Percentiles rank a stretch among this genome's conserved stretches.
Evolutionary conservation across 1,284 basidiomycete species (phyloP).

Genomic region (Rhodotorula sp.): DNA sequence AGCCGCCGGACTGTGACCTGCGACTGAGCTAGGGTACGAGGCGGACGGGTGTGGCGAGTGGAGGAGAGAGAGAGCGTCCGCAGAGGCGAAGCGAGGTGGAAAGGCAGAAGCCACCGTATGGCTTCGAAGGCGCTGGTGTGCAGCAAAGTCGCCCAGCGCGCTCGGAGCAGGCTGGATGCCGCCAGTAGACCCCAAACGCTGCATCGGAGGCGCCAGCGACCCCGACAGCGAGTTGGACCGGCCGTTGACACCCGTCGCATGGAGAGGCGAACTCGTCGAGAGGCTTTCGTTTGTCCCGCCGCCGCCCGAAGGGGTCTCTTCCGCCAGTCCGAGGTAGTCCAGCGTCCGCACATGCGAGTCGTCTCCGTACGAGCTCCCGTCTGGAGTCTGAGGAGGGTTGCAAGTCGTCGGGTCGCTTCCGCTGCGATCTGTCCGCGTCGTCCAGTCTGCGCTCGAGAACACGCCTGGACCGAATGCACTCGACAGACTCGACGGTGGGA

Average conservation of each 20-base stretch:
- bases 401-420: not conserved
- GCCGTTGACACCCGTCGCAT: not conserved
- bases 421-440: conserved; percentile 22
- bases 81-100: conserved; percentile 5
- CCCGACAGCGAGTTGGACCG: not conserved
- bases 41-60: not conserved
- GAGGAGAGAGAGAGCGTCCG: conserved; percentile 6
- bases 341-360: conserved; percentile 89
- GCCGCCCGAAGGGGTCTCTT: conserved; percentile 45
- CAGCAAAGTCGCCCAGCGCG: not conserved
- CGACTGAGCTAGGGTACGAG: conserved; percentile 9
- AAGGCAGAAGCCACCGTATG: conserved; percentile 35
- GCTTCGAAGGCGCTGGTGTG: conserved; percentile 22
- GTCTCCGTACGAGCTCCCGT: conserved; percentile 54
- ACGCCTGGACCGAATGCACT: conserved; percentile 77
- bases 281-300: not conserved
- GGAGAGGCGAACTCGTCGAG: not conserved
- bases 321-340: conserved; percentile 90
- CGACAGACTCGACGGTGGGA: conserved; percentile 67
- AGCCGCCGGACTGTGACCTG: not conserved
- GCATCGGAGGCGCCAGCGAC: conserved; percentile 20
- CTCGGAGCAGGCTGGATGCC: conserved; percentile 15
- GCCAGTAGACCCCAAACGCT: conserved; percentile 28
- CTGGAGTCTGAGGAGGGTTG: conserved; percentile 21
- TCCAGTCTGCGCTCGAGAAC: conserved; percentile 39